These are phyloP conservation scores for Phytophthora niederhauseri DNA, from an alignment of 352 stramenopile species.

Conservation along the genomic window DNA sequence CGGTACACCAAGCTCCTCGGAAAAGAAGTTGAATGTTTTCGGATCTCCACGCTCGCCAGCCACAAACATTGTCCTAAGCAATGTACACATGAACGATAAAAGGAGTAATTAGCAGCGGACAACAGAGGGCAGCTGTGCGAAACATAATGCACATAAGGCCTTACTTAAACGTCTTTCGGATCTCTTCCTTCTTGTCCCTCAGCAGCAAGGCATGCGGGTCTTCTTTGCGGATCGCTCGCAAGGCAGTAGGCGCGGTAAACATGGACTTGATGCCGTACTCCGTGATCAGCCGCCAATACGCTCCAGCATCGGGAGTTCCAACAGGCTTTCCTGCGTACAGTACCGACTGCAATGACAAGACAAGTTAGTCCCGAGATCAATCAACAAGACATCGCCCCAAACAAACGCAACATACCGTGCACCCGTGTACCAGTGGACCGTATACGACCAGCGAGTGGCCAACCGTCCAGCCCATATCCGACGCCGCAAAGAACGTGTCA, in stretches of 20 bases:
- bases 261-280: conserved; percentile 87
- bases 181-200: conserved; percentile 47
- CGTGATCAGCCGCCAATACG: conserved; percentile 88
- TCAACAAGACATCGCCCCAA: not conserved
- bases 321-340: conserved; percentile 93
- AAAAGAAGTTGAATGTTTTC: conserved; percentile 87
- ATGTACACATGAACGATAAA: not conserved
- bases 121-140: too few relatives aligned
- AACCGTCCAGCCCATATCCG: conserved; percentile 92
- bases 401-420: conserved; percentile 48
- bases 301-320: conserved; percentile 82
- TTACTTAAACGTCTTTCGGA: conserved; percentile 67
- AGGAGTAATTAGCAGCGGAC: not conserved
- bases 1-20: conserved; percentile 56
- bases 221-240: conserved; percentile 89
- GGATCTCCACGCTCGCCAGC: conserved; percentile 89
- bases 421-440: conserved; percentile 86
- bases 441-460: conserved; percentile 92
- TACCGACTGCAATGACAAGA: conserved; percentile 52
- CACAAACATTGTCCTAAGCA: conserved; percentile 75
- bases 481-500: conserved; percentile 87
- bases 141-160: conserved; percentile 32
- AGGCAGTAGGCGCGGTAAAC: conserved; percentile 93
- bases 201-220: conserved; percentile 73
- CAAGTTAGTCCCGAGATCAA: conserved; percentile 3